Base-by-base conservation (phyloP, 2,329 filamentous ascomycete species). In the Talaromyces sp. region DNA sequence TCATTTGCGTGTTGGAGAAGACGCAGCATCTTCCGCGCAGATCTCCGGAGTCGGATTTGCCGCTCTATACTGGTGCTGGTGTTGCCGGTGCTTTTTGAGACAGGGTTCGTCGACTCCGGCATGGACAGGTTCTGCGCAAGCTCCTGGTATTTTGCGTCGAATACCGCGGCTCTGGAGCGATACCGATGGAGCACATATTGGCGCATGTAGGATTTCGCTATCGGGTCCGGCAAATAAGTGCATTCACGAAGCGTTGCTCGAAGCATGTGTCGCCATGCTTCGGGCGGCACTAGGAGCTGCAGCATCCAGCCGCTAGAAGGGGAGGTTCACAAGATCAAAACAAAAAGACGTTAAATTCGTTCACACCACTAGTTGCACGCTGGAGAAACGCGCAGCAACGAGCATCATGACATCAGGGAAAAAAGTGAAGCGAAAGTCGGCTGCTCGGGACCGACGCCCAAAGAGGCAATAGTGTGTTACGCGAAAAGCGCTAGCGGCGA, bases 181-280 rank as follows among this genome's bases (percentile, higher is more conserved):
- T 83, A 86, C 63, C 81, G 76, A 38, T 68, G 64, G 35, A 81
- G 63, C 51, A 83, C 73, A 69, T 84, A 76, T 56, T 75, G 67
- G 61, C 75, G 76, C 70, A 84, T 76, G 71, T 81, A 83, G 32
- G 65, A 58, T 64, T 81, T 79, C 43, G 84, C 82, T 61, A 77
- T 71, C 1, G 81, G 77, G 67, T 87, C 84, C 29, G 86, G 84
- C 43, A 88, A 80, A 66, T 87, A 87, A 59, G 81, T 80, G 63
- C 78, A 79, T 73, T 87, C 82, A 62, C 85, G 81, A 43, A 87
- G 79, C 10, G 86, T 77, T 26, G 80, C 77, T 55, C 85, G 82
- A 64, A 84, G 77, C 52, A 85, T 72, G 67, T 82, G 80, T 31
- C 67, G 69, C 75, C 75, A 77, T 68, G 68, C 63, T 61, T 64